phyloP scores from a whole-genome alignment of 768 basidiomycete species.

The Infundibulicybe gibba region DNA sequence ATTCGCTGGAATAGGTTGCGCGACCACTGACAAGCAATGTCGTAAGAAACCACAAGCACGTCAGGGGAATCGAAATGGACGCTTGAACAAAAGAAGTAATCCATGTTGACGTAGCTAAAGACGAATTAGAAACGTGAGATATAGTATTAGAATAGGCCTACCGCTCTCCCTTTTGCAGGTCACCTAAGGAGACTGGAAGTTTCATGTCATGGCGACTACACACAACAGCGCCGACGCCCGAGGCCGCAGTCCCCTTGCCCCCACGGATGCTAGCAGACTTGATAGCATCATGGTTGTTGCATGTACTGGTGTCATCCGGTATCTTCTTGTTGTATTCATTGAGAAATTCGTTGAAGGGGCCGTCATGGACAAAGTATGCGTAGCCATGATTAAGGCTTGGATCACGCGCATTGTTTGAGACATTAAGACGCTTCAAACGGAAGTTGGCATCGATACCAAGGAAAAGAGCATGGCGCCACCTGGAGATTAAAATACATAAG shows the following conservation, averaged over 20 bases:
- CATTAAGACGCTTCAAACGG: conserved; percentile 19
- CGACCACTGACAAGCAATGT: conserved; percentile 23
- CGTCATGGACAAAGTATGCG: conserved; percentile 22
- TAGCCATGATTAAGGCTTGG: conserved; percentile 20
- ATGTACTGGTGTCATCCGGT: conserved; percentile 16
- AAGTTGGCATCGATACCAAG: conserved; percentile 29
- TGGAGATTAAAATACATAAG: not conserved
- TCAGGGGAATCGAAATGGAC: conserved; percentile 1
- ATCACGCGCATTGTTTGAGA: conserved; percentile 19
- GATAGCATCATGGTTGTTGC: conserved; percentile 13
- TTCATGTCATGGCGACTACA: conserved; percentile 28
- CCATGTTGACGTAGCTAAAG: conserved; percentile 24
- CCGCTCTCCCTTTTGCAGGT: conserved; percentile 30
- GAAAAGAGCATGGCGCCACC: conserved; percentile 22
- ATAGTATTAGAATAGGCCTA: conserved; percentile 7
- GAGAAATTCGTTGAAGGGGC: conserved; percentile 11
- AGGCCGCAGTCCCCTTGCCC: conserved; percentile 15
- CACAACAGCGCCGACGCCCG: conserved; percentile 20
- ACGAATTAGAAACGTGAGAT: not conserved
- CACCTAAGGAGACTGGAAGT: conserved; percentile 19
- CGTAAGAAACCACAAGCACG: conserved; percentile 21
- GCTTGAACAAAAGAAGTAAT: conserved; percentile 16
- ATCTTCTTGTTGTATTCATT: conserved; percentile 8
- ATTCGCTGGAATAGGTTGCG: conserved; percentile 4
- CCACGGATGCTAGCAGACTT: conserved; percentile 8